Evolutionary conservation across 768 basidiomycete species (phyloP).

Genomic region (Lentinula boryana): DNA sequence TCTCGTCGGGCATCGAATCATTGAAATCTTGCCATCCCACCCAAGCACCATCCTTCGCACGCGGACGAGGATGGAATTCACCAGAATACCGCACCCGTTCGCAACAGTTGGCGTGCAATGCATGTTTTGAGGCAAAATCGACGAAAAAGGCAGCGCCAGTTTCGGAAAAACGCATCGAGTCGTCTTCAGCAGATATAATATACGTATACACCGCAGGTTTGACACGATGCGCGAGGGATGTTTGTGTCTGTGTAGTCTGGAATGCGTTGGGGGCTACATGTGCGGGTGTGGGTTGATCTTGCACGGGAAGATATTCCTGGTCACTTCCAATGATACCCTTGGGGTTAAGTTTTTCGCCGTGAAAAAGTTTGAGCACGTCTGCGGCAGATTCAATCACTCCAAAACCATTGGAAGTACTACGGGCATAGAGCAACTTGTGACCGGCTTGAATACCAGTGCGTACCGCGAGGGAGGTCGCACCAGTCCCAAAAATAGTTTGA

Average conservation of each 20-base stretch:
- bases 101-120: constrained; percentile 74
- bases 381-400: constrained; percentile 45
- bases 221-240: constrained; percentile 37
- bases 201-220: constrained; percentile 87
- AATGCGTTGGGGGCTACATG: too few relatives aligned
- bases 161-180: constrained; percentile 78
- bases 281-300: background rate
- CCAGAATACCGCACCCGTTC: constrained; percentile 65
- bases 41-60: constrained; percentile 16
- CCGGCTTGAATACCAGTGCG: constrained; percentile 69
- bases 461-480: constrained; percentile 55
- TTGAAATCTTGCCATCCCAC: constrained; percentile 57
- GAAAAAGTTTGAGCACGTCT: constrained; percentile 45
- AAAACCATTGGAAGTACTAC: constrained; percentile 54
- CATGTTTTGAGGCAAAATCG: constrained; percentile 84
- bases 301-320: background rate
- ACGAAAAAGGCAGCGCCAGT: constrained; percentile 86
- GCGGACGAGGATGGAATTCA: constrained; percentile 77
- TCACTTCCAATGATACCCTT: constrained; percentile 1
- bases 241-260: background rate
- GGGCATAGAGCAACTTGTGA: constrained; percentile 70
- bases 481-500: constrained; percentile 55
- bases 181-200: constrained; percentile 69
- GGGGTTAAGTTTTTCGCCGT: background rate
- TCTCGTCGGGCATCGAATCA: constrained; percentile 46